Percentiles rank a stretch among this genome's conserved stretches.
Conservation (phyloP, 345 rosid genomes). For the Iberis pinnata region DNA sequence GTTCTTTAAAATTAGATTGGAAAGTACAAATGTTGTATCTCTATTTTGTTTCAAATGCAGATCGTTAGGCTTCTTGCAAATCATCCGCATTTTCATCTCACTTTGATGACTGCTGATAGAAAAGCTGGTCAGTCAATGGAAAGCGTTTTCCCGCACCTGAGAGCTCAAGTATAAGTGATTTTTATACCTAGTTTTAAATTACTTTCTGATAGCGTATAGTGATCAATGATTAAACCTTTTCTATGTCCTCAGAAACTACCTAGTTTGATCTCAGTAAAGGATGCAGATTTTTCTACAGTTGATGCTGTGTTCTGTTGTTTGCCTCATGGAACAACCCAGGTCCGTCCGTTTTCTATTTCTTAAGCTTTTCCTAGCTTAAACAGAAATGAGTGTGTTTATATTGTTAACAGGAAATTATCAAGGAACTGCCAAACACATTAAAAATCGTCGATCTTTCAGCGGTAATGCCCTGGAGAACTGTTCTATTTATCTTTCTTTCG, state of each 20-base stretch:
- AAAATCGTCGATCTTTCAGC: conserved; percentile 97
- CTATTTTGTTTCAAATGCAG: not conserved
- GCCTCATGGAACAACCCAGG: conserved; percentile 98
- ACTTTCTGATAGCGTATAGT: too few relatives aligned
- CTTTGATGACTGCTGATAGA: conserved; percentile 92
- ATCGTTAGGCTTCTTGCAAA: conserved; percentile 52
- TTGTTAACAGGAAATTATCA: conserved; percentile 67
- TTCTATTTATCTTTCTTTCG: not conserved
- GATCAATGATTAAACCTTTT: not conserved
- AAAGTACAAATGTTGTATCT: too few relatives aligned
- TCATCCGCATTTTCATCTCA: conserved; percentile 67
- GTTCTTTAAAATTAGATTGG: too few relatives aligned
- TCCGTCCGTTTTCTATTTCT: conserved; percentile 8
- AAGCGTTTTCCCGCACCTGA: conserved; percentile 77
- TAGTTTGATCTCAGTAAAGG: conserved; percentile 57
- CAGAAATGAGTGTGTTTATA: not conserved
- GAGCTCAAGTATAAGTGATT: conserved; percentile 47
- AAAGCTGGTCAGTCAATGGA: conserved; percentile 94
- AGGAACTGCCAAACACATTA: conserved; percentile 55
- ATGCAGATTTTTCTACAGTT: conserved; percentile 70
- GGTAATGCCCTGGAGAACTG: conserved; percentile 38
- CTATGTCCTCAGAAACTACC: conserved; percentile 62
- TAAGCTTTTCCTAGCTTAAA: too few relatives aligned
- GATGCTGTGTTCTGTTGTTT: conserved; percentile 97
- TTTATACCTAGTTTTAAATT: not conserved